phyloP scores from a whole-genome alignment of 2,329 filamentous ascomycete species.

The Fusarium drepaniforme region DNA sequence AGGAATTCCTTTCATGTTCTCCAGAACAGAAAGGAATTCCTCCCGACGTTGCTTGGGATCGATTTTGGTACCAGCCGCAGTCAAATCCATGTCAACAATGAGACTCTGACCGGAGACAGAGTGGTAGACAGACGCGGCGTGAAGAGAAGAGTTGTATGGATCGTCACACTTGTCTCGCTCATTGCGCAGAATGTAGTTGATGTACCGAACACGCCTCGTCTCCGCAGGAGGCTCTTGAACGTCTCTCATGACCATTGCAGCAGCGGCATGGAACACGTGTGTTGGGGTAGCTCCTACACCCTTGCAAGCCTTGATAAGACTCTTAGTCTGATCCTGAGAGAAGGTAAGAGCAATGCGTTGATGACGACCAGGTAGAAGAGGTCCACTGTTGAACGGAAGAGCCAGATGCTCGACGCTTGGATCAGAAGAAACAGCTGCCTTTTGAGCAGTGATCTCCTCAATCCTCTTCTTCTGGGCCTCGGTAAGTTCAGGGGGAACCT shows the following conservation, averaged over 20 bases:
- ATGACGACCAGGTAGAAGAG: conserved; percentile 34
- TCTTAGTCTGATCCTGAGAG: conserved; percentile 19
- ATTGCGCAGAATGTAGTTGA: conserved; percentile 50
- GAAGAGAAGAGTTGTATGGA: conserved; percentile 39
- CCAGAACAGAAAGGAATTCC: conserved; percentile 43
- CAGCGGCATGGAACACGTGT: conserved; percentile 50
- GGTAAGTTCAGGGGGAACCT: rapidly evolving
- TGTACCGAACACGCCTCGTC: conserved; percentile 38
- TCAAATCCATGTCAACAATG: conserved; percentile 41
- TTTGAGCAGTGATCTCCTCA: not conserved
- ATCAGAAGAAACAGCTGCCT: conserved; percentile 3
- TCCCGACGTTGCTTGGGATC: not conserved
- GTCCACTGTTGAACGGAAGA: conserved; percentile 38
- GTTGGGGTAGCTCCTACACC: conserved; percentile 42
- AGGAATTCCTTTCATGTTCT: conserved; percentile 39
- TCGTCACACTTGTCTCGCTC: conserved; percentile 41
- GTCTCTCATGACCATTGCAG: conserved; percentile 46
- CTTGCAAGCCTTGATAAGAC: conserved; percentile 37
- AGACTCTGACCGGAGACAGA: conserved; percentile 46
- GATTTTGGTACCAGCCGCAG: rapidly evolving
- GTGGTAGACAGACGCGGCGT: conserved; percentile 48
- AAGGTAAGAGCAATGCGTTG: conserved; percentile 42
- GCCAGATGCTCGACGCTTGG: not conserved
- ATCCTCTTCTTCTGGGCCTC: not conserved
- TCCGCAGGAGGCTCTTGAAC: conserved; percentile 15